Percentiles rank a stretch among this genome's conserved stretches.
These are phyloP conservation scores for Xylariales sp. DNA, from an alignment of 2,329 filamentous ascomycete species.

Conservation along the genomic window DNA sequence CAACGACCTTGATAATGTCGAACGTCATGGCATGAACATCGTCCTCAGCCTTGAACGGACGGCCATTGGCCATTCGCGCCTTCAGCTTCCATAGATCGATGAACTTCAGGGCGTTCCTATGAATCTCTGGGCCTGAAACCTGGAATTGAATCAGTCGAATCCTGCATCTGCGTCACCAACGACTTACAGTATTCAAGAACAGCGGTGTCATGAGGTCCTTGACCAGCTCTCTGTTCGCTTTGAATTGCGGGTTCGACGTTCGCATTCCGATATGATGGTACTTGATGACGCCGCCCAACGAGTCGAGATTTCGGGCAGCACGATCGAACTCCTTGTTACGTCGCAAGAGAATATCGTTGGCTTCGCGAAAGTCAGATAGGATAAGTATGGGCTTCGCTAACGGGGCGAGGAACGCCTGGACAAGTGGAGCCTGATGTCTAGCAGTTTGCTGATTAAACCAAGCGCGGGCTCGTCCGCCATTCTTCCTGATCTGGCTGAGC, in stretches of 20 bases:
- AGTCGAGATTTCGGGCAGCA: slow-evolving; percentile 16
- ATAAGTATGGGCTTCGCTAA: slow-evolving; percentile 27
- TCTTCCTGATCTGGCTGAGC: slow-evolving; percentile 8
- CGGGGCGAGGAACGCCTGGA: slow-evolving; percentile 29
- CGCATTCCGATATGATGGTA: slow-evolving; percentile 28
- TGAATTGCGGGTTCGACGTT: slow-evolving; percentile 25
- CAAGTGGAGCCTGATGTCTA: slow-evolving; percentile 18
- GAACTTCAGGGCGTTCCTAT: slow-evolving; percentile 22
- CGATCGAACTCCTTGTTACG: slow-evolving; percentile 29
- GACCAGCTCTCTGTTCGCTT: slow-evolving; percentile 25
- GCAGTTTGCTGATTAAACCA: slow-evolving; percentile 12
- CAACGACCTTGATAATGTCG: slow-evolving; percentile 28
- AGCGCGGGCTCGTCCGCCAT: slow-evolving; percentile 9
- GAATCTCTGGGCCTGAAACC: slow-evolving; percentile 28
- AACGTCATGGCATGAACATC: slow-evolving; percentile 27
- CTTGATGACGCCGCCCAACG: slow-evolving; percentile 15
- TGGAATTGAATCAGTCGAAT: slow-evolving; percentile 8
- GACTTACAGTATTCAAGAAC: slow-evolving; percentile 24
- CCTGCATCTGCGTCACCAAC: background rate
- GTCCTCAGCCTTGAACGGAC: slow-evolving; percentile 24
- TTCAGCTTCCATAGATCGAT: slow-evolving; percentile 30
- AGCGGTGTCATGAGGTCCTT: slow-evolving; percentile 31
- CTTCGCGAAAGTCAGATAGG: slow-evolving; percentile 26
- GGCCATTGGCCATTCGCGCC: slow-evolving; percentile 18
- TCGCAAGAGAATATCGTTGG: slow-evolving; percentile 26